Base-by-base conservation (phyloP, 2,329 filamentous ascomycete genomes). In the Aspergillus ustus region DNA sequence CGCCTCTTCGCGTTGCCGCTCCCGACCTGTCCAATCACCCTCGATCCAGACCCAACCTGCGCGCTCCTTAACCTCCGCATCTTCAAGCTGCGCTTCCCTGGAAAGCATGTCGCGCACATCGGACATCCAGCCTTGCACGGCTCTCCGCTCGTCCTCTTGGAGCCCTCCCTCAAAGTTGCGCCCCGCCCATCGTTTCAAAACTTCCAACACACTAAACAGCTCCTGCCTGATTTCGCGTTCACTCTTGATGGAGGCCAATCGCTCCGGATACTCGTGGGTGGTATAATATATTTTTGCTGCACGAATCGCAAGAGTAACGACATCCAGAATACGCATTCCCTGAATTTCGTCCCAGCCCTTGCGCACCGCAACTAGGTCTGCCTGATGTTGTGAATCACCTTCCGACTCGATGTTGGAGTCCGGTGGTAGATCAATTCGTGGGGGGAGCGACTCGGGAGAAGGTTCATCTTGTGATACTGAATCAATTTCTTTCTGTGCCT, bases 251-350 rank as follows among this genome's bases (percentile, higher is more conserved):
- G 90, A 82, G 71, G 95, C 92, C 19, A 98, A 82, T 43, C 91
- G 89, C 68, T 95, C 90, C 1, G 93, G 92, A 57, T 93, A 85
- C 71, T 96, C 91, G 74, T 98, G 95, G 4, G 92, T 87, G 0
- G 93, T 97, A 78, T 99, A 98, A 80, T 98, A 99, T 70, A 96
- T 89, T 79, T 96, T 97, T 55, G 95, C 95, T 1, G 94, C 93
- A 56, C 93, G 88, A 68, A 99, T 98, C n/a, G 94, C 94, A 57
- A 98, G 83, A 1, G 95, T 99, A 73, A 95, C 90, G 57, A 96
- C 89, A 74, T 98, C 94, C 59, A 98, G 85, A 43, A 99, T 87
- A 71, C 96, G 91, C 82, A 98, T 88, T 19, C 94, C 95, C 75
- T 97, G 92, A 22, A 96, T 85, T 76, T 97, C 92, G 74, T 91